phyloP scores from a whole-genome alignment of 2,329 filamentous ascomycete genomes.

The Aspergillus terreus region DNA sequence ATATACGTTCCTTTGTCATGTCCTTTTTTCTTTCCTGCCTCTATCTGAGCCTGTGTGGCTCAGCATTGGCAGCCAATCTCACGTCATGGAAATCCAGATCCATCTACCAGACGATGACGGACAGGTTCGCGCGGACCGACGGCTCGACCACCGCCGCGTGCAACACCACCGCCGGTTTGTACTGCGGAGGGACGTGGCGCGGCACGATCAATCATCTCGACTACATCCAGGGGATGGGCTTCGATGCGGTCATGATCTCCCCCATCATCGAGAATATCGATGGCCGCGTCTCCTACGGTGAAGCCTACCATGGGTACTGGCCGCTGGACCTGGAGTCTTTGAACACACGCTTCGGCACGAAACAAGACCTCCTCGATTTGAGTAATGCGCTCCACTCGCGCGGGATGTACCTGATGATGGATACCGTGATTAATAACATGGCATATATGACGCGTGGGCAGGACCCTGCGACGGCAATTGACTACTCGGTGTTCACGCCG shows the following conservation, averaged over 20 bases:
- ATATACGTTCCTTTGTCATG: neutral
- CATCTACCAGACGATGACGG: constrained; percentile 47
- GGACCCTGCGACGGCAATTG: constrained; percentile 20
- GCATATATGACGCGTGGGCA: constrained; percentile 29
- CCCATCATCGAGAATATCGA: constrained; percentile 41
- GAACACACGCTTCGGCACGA: constrained; percentile 49
- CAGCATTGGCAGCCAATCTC: neutral
- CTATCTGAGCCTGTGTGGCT: no score
- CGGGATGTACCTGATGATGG: constrained; percentile 53
- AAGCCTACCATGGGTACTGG: constrained; percentile 52
- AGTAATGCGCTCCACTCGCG: constrained; percentile 42
- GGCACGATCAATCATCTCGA: constrained; percentile 48
- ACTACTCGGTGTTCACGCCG: constrained; percentile 24
- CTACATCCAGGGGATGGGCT: constrained; percentile 50
- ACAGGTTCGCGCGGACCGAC: constrained; percentile 44
- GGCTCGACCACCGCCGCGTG: constrained; percentile 30
- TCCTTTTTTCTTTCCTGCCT: neutral
- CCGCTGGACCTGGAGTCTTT: constrained; percentile 45
- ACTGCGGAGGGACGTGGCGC: constrained; percentile 52
- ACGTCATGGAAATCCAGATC: constrained; percentile 38
- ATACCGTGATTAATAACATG: constrained; percentile 51
- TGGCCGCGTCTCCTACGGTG: constrained; percentile 36
- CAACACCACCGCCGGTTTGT: constrained; percentile 29
- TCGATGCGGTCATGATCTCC: constrained; percentile 46
- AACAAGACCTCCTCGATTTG: constrained; percentile 45